phyloP scores from a whole-genome alignment of 306 rosid genomes.

The Acacia crassicarpa region DNA sequence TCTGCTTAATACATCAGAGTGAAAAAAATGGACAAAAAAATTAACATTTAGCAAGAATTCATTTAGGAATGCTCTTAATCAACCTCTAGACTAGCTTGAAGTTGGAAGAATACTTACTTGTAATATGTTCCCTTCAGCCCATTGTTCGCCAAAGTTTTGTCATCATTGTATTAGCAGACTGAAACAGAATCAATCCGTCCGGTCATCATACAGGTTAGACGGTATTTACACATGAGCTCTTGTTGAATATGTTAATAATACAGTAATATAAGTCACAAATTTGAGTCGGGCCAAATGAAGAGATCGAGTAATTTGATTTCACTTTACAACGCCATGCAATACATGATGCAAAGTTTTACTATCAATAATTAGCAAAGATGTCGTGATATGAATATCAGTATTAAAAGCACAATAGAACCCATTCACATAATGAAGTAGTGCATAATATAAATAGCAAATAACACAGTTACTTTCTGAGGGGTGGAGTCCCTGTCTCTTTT shows the following conservation, averaged over 20 bases:
- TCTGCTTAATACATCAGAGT: background rate
- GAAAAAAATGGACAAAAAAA: background rate
- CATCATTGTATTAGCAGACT: constrained; percentile 56
- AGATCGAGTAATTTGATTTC: background rate
- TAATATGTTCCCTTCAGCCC: constrained; percentile 84
- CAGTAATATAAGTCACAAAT: background rate
- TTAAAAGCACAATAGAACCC: background rate
- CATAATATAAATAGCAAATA: constrained; percentile 11
- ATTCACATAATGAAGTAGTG: background rate
- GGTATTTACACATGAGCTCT: constrained; percentile 8
- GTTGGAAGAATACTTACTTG: constrained; percentile 38
- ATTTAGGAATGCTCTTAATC: background rate
- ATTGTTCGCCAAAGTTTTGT: constrained; percentile 58
- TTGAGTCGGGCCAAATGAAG: background rate
- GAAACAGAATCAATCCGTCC: constrained; percentile 34
- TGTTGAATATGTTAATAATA: background rate
- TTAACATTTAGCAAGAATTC: too few species aligned
- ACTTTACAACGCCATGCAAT: background rate
- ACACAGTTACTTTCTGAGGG: constrained; percentile 51
- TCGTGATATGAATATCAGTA: background rate
- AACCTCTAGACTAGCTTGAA: constrained; percentile 12
- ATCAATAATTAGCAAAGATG: background rate
- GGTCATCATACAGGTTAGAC: constrained; percentile 7
- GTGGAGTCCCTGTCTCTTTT: constrained; percentile 45
- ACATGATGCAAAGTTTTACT: background rate